Conservation (phyloP, 306 rosid species). For the Medicago truncatula region MtrunA17r5.0-ANR NC_053042.1:40699001-40699500, state of each 20-base stretch:
- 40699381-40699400: not conserved
- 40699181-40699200: slow-evolving; percentile 67
- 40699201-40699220: slow-evolving; percentile 14
- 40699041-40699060: no score
- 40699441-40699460: slow-evolving; percentile 46
- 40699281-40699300: no score
- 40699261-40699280: no score
- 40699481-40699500: slow-evolving; percentile 84
- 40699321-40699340: no score
- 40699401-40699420: not conserved
- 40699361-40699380: not conserved
- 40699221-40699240: slow-evolving; percentile 26
- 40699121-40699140: slow-evolving; percentile 74
- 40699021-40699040: no score
- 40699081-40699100: slow-evolving; percentile 80
- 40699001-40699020: no score
- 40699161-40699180: slow-evolving; percentile 77
- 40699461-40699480: slow-evolving; percentile 85
- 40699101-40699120: slow-evolving; percentile 78
- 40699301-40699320: no score
- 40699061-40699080: slow-evolving; percentile 86
- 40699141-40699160: slow-evolving; percentile 85
- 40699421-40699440: slow-evolving; percentile 31
- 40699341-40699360: no score
- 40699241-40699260: slow-evolving; percentile 4